Evolutionary conservation across 2,329 filamentous ascomycete genomes (phyloP).

Genomic region (Talaromyces islandicus): DNA sequence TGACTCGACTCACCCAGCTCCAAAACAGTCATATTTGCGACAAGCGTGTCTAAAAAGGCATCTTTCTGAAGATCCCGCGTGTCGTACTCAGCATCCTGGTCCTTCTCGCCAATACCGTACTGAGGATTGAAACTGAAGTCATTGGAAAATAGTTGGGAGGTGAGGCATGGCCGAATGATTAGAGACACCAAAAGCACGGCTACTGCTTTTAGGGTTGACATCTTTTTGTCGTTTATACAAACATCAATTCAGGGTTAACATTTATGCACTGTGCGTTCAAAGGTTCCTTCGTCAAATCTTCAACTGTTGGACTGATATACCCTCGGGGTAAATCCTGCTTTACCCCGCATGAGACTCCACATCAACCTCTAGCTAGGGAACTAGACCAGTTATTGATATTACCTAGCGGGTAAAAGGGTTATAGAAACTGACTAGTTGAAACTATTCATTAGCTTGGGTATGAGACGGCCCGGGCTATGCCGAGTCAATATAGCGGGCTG

Average conservation of each 20-base stretch:
- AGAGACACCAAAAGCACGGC: neutral
- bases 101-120: neutral
- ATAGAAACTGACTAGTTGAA: neutral
- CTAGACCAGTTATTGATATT: neutral
- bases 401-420: neutral
- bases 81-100: neutral
- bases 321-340: neutral
- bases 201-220: neutral
- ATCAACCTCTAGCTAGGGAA: neutral
- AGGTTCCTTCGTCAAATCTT: neutral
- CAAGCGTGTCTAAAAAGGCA: neutral
- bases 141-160: neutral
- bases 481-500: too few relatives aligned
- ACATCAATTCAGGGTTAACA: neutral
- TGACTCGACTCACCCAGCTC: neutral
- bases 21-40: neutral
- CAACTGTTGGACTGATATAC: too few relatives aligned
- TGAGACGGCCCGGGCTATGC: too few relatives aligned
- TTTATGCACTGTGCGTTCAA: neutral
- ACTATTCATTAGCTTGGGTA: neutral
- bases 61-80: neutral
- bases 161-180: neutral
- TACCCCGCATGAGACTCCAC: neutral
- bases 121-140: neutral
- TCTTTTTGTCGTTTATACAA: neutral